Base-by-base conservation (phyloP, 2,329 filamentous ascomycete species). In the Xylaria arbuscula region DNA sequence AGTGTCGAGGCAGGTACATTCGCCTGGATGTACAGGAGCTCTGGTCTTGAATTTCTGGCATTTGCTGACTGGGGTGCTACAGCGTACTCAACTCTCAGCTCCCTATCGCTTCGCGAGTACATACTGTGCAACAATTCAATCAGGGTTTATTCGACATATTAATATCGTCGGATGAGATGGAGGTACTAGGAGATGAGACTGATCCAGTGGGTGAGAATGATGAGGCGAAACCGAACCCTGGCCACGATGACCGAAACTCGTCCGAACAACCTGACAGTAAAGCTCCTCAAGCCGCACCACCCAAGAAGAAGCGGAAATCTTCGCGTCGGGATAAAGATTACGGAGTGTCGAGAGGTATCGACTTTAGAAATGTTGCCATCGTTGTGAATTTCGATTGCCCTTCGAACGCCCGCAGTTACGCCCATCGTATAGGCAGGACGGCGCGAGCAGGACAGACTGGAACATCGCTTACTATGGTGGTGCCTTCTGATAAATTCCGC, bases 311-410 rank as follows among this genome's bases (percentile, higher is more conserved):
- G 78, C 88, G 88, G 67, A 89, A 90, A 78, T 85, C 86, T 17
- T 83, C 85, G 6, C 90, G 89, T 74, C 85, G 84, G 36, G 92
- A 97, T 76, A 91, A 92, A 71, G 96, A 99, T 76, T 99, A 96
- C 76, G 94, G 96, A 19, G 91, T 99, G n/a, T 95, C 94, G 11
- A 89, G 96, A 75, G 96, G 95, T 66, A 97, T 99, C 74, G 96
- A 99, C 81, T 99, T 99, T 84, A 91, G 96, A 76, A 95, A 98
- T 77, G 94, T 99, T 63, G 90, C 93, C 2, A 94, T 93, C 70
- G 94, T 99, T 28, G 89, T 99, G 78, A 99, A 99, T 83, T 99
- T 99, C 79, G 96, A 99, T 80, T 90, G 99, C 17, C 96, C 96
- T 0, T 89, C 90, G 17, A 92, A 90, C 9, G 91, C 93, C 45